Conservation (phyloP, 139 green algal genomes). For the Astrephomene gubernaculifera region DNA sequence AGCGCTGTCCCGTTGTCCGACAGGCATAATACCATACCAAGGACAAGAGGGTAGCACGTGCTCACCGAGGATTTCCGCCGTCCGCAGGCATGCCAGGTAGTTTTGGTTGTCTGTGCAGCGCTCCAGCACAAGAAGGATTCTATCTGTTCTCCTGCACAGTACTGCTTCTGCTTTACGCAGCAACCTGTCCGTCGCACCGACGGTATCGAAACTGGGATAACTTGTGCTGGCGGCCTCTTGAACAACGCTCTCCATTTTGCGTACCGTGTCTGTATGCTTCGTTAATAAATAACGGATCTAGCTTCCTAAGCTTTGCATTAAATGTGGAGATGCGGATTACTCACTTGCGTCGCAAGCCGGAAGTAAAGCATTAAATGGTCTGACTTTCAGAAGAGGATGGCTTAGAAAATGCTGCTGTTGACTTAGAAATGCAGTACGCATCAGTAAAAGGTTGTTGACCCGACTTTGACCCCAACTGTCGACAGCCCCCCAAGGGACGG, state of each 20-base stretch:
- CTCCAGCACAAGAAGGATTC: constrained; percentile 63
- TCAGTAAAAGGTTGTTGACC: no score
- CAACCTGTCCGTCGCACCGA: background rate
- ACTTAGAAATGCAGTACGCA: no score
- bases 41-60: background rate
- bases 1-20: no score
- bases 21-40: background rate
- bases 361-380: no score
- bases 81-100: constrained; percentile 57
- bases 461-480: no score
- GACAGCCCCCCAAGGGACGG: no score
- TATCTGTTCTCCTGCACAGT: constrained; percentile 29
- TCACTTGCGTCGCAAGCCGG: no score
- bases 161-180: constrained; percentile 37
- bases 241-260: background rate
- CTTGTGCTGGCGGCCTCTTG: background rate
- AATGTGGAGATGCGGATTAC: no score
- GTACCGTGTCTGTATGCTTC: background rate
- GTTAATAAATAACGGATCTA: background rate
- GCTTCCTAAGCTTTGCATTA: no score
- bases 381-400: no score
- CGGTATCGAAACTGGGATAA: background rate
- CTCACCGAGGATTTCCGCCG: constrained; percentile 54
- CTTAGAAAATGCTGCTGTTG: no score
- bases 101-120: constrained; percentile 58